phyloP scores from a whole-genome alignment of 345 rosid genomes.

The Bretschneidera sinensis region DNA sequence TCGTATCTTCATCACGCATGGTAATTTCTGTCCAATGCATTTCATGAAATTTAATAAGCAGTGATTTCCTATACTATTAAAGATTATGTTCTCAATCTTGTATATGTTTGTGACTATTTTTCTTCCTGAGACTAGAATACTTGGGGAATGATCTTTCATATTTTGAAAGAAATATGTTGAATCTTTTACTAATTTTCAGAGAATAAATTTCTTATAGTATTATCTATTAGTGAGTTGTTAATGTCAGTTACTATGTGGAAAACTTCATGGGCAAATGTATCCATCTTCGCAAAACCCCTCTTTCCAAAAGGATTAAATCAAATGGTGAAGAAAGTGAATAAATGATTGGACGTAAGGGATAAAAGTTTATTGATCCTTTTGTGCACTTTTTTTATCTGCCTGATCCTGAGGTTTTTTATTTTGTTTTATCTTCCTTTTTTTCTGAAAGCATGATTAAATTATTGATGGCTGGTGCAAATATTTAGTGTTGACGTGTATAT shows the following conservation, averaged over 20 bases:
- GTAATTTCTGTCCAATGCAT: background rate
- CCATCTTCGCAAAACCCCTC: too few relatives aligned
- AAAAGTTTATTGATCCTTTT: too few relatives aligned
- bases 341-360: too few relatives aligned
- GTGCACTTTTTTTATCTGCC: background rate
- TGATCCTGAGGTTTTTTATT: background rate
- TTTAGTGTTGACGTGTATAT: background rate
- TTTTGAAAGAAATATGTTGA: too few relatives aligned
- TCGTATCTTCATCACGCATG: background rate
- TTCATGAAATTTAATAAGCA: background rate
- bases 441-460: too few relatives aligned
- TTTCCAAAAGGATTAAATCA: too few relatives aligned
- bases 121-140: background rate
- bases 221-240: background rate
- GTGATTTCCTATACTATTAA: background rate
- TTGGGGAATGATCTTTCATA: too few relatives aligned
- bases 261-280: too few relatives aligned
- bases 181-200: background rate
- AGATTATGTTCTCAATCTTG: background rate
- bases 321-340: too few relatives aligned
- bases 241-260: background rate
- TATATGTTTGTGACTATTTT: too few relatives aligned
- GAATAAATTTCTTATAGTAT: background rate
- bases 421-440: background rate
- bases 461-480: too few relatives aligned